Conservation (phyloP, 352 stramenopile genomes). For the Globisporangium canariense region DNA sequence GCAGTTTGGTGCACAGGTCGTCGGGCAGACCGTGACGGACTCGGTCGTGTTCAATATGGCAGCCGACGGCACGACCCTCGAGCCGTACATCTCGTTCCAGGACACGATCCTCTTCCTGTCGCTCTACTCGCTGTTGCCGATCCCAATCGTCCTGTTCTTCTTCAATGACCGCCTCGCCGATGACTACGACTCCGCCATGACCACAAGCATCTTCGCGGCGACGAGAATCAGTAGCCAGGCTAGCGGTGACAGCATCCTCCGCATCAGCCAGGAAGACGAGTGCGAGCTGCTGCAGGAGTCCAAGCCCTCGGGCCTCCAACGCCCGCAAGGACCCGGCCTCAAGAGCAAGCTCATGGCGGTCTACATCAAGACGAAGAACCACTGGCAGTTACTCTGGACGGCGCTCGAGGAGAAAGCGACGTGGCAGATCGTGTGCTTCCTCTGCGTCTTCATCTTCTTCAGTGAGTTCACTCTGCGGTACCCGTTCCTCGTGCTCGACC, state of each 20-base stretch:
- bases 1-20: slow-evolving; percentile 32
- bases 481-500: slow-evolving; percentile 30
- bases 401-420: slow-evolving; percentile 35
- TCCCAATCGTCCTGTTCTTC: slow-evolving; percentile 31
- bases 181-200: background rate
- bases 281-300: slow-evolving; percentile 20
- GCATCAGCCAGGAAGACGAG: slow-evolving; percentile 21
- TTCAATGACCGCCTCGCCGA: slow-evolving; percentile 33
- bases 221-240: slow-evolving; percentile 14
- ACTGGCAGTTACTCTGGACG: slow-evolving; percentile 34
- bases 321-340: background rate
- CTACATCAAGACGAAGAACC: slow-evolving; percentile 13
- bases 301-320: background rate
- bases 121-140: slow-evolving; percentile 35
- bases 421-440: slow-evolving; percentile 35
- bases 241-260: slow-evolving; percentile 4
- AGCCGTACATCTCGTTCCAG: slow-evolving; percentile 22
- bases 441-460: slow-evolving; percentile 47
- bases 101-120: slow-evolving; percentile 32
- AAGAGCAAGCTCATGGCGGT: background rate
- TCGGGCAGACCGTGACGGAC: slow-evolving; percentile 36
- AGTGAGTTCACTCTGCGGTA: slow-evolving; percentile 48
- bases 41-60: slow-evolving; percentile 27
- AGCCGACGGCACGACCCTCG: slow-evolving; percentile 4
- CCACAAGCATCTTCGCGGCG: background rate